phyloP scores from a whole-genome alignment of 202 grass and related monocot genomes.

The Brachypodium distachyon region DNA sequence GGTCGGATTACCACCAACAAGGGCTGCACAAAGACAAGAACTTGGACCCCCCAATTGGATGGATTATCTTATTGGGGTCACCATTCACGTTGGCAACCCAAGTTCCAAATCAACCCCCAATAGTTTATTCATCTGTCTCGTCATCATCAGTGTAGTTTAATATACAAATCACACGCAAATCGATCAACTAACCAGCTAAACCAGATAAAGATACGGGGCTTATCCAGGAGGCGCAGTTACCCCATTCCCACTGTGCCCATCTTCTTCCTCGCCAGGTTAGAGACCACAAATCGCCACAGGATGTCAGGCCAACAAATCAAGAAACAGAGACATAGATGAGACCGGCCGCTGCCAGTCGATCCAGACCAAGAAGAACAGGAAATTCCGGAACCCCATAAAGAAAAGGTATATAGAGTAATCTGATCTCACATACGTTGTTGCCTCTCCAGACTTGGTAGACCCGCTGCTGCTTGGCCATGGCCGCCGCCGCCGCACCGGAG shows the following conservation, averaged over 20 bases:
- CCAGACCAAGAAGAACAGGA: neutral
- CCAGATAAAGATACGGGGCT: neutral
- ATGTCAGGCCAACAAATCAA: neutral
- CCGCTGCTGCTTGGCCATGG: conserved; percentile 41
- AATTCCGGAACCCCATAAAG: conserved; percentile 6
- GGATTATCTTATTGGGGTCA: conserved; percentile 15
- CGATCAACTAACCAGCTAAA: neutral
- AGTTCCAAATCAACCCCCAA: neutral
- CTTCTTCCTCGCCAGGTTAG: neutral
- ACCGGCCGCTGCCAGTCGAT: neutral
- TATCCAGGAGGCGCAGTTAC: neutral
- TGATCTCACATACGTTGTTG: conserved; percentile 51
- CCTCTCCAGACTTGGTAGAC: conserved; percentile 63
- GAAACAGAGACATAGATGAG: neutral
- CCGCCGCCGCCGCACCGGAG: neutral
- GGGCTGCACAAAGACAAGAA: neutral
- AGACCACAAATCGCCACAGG: neutral
- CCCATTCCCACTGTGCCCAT: neutral
- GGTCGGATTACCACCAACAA: neutral
- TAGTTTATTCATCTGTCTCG: conserved; percentile 17
- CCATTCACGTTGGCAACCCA: neutral
- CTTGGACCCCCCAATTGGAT: neutral
- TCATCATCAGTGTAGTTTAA: neutral
- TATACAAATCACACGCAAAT: neutral
- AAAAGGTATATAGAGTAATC: neutral